Evolutionary conservation across 2,329 filamentous ascomycete genomes (phyloP), one percentile per base, ranked within the genome.

Genomic region (Fusarium heterosporum): DNA sequence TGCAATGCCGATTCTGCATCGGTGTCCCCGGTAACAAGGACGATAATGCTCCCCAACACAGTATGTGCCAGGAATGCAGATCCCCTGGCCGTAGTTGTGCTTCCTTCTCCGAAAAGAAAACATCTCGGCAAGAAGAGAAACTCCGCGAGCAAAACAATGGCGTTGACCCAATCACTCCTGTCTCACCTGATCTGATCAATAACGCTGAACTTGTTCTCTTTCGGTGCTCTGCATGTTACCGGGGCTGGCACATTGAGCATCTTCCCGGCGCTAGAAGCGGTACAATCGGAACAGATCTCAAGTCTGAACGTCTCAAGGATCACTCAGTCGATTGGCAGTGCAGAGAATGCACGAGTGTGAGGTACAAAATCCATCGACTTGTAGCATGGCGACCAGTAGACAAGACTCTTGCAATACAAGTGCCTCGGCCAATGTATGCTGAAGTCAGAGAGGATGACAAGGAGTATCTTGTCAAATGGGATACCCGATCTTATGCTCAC

Each of bases 391-490:
- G 95, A 60, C 93, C 93, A 1, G 76, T 82, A 1, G 25, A 85
- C 4, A 46, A 39, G 16, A 48, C 39, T 8, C 25, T 57, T 11
- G 26, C 41, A 6, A 41, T 66, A 3, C 38, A 61, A 19, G 46
- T 58, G 17, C 55, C 55, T 28, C 47, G 32, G 6, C 66, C 65
- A 1, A 38, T 57, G 11, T 76, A 64, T 38, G 77, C 80, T 12
- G 90, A 96, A 73, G 47, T 78, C 30, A 48, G 47, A 12, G 79
- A 82, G 32, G 90, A 93, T 54, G 84, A 91, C n/a, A 94, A 94
- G 68, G 93, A 97, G 70, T 99, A 98, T 73, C 85, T 99, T 4
- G 81, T 99, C 71, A 97, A 96, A 75, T 98, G 94, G 93, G 88
- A 91, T 42, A 83, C 84, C 0, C 84, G 87, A 55, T 97, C 95